Evolutionary conservation across 768 basidiomycete species (phyloP).

Genomic region (Naganishia friedmannii): DNA sequence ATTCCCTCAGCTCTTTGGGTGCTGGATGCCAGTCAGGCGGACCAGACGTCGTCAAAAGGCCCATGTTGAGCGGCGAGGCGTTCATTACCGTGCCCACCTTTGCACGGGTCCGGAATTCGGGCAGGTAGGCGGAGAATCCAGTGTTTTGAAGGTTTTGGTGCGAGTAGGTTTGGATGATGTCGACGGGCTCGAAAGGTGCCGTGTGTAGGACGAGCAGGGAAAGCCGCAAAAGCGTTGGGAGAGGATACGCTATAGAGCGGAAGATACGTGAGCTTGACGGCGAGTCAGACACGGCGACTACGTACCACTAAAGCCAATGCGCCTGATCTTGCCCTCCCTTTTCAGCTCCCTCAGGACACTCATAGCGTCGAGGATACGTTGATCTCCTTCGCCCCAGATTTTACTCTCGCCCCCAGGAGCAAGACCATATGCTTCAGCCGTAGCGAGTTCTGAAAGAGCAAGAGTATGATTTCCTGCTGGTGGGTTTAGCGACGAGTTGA

Average conservation of each 20-base stretch:
- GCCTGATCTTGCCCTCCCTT: constrained; percentile 42
- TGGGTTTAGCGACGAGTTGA: constrained; percentile 35
- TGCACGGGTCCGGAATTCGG: constrained; percentile 35
- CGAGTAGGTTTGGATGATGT: constrained; percentile 50
- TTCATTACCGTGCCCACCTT: constrained; percentile 42
- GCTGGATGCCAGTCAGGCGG: constrained; percentile 50
- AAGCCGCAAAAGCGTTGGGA: constrained; percentile 49
- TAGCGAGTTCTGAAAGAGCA: constrained; percentile 18
- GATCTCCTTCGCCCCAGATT: constrained; percentile 39
- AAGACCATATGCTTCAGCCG: constrained; percentile 31
- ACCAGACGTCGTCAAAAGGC: constrained; percentile 42
- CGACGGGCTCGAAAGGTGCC: constrained; percentile 34
- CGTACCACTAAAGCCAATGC: constrained; percentile 45
- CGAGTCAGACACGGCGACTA: not conserved
- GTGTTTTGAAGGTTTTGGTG: constrained; percentile 50
- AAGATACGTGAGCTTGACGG: not conserved
- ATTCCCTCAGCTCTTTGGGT: constrained; percentile 12
- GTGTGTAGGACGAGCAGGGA: constrained; percentile 37
- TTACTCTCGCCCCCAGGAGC: constrained; percentile 12
- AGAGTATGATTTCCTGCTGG: constrained; percentile 37
- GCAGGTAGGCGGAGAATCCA: constrained; percentile 40
- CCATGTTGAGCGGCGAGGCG: constrained; percentile 52
- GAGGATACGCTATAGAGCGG: constrained; percentile 40
- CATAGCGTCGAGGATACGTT: constrained; percentile 36
- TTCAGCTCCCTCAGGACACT: constrained; percentile 39